Base-by-base conservation (phyloP, 208 protist species). In the Trichomonas gallinae region DNA sequence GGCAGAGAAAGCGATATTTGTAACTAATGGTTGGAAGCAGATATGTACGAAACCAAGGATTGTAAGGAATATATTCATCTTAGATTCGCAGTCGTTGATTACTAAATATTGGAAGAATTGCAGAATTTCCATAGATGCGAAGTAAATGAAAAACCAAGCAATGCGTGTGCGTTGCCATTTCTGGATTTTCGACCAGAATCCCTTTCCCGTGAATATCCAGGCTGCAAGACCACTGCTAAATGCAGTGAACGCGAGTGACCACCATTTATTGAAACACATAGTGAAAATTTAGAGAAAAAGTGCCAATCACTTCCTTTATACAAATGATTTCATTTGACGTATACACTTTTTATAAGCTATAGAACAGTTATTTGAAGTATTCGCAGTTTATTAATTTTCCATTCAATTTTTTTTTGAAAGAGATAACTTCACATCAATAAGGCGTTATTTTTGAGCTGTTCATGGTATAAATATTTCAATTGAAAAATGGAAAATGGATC, bases 21-120 rank as follows among this genome's bases (percentile, higher is more conserved):
- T 88, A 81, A 97, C 97, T 51, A 97, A 97, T 45, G 97, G 97
- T 48, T 97, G 97, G 26, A 96, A 96, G 88, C 97, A 97, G 49
- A 97, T 97, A 51, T 97, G 97, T 44, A 96, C 21, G 83, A 96
- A 97, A 45, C 97, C 97, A n/a, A 96, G 48, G 1, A 97, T 17
- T 36, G 97, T 97, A 9, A 96, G 58, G 17, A 97, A 48, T 87
- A 96, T 46, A 96, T 97, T 97, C n/a, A 97, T 63, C 1, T 26
- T 4, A 2, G 49, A 46, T 34, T 97, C 96, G 93, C 97, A 97
- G 23, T 48, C 6, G 45, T 81, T 96, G 48, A 97, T 97, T 72
- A 96, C 97, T 3, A 97, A 26, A 96, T 97, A 97, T 40, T 97
- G 97, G 26, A 97, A 72, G 26, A 93, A 81, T 88, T 97, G 97